phyloP scores from a whole-genome alignment of 176 grass and related monocot genomes.

The Puccinellia tenuiflora region DNA sequence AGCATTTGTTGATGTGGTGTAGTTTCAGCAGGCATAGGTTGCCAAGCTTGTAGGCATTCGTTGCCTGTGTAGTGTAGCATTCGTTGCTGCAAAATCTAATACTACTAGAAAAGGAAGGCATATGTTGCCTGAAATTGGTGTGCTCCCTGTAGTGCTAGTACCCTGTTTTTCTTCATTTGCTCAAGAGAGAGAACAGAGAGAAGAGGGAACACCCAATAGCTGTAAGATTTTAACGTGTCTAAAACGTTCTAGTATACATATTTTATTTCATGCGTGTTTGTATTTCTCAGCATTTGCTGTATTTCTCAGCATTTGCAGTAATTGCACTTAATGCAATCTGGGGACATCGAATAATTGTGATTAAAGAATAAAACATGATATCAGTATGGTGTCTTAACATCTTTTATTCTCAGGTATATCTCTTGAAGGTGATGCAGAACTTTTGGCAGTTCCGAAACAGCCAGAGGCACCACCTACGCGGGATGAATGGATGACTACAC shows the following conservation, averaged over 20 bases:
- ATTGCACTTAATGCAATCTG: not conserved
- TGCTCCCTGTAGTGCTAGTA: too few species aligned
- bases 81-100: too few species aligned
- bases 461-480: conserved; percentile 57
- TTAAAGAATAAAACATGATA: not conserved
- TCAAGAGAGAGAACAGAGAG: too few species aligned
- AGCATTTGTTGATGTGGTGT: too few species aligned
- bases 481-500: conserved; percentile 98
- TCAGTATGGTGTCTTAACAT: not conserved
- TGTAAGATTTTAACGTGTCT: not conserved
- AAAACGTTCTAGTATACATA: not conserved
- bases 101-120: too few species aligned
- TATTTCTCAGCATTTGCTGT: not conserved
- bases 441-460: conserved; percentile 74
- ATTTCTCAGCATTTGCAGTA: not conserved
- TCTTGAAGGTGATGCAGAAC: conserved; percentile 89
- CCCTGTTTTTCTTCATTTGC: too few species aligned
- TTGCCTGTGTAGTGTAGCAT: too few species aligned
- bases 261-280: not conserved
- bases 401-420: conserved; percentile 58
- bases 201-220: too few species aligned
- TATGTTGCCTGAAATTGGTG: too few species aligned
- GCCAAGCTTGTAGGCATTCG: too few species aligned
- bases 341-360: not conserved
- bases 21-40: too few species aligned